Base-by-base conservation (phyloP, 495 filamentous ascomycete genomes). In the Penicillium lividum region DNA sequence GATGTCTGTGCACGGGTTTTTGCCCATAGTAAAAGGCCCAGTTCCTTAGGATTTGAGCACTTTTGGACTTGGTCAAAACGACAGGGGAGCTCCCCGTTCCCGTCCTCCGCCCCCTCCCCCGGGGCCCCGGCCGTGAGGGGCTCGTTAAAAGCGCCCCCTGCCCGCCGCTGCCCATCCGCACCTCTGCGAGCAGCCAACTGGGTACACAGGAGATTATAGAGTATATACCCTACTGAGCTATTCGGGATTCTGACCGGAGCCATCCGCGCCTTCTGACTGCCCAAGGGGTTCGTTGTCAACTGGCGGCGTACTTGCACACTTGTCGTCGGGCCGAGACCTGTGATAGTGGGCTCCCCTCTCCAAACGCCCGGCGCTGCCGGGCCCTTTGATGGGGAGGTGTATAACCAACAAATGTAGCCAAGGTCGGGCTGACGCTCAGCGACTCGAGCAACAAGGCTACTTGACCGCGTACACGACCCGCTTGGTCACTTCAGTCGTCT, bases 361-460 rank as follows among this genome's bases (percentile, higher is more conserved):
- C 51, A 49, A 31, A 33, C 54, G 54, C 44, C 45, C 57, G 51
- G 57, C 50, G 2, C 43, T 59, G 51, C 57, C 57, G 51, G 44
- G 11, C n/a, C 57, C 48, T 34, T 28, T 52, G 57, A 59, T 59
- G 57, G 51, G 57, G 57, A 59, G 51, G 57, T 59, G 43, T 54
- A 48, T 54, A 59, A n/a, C 57, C 57, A 59, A 59, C 57, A 59
- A 82, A 80, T 81, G n/a, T 77, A 69, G 75, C 74, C 72, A 70
- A 76, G 74, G 66, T 62, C 75, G 73, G 78, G 79, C 73, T 85
- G 77, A 83, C 80, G 73, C 81, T 85, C 79, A 85, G 78, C 69
- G 72, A 75, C 76, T 85, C 81, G 81, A 84, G 75, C 77, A 84
- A 84, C 81, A 83, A 84, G 80, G 75, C 77, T 82, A 84, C 82